A percentile compares a stretch with the other conserved stretches of the same genome.
These are phyloP conservation scores for Wickerhamiella australiensis DNA, from an alignment of 805 yeast species.

Conservation along the genomic window DNA sequence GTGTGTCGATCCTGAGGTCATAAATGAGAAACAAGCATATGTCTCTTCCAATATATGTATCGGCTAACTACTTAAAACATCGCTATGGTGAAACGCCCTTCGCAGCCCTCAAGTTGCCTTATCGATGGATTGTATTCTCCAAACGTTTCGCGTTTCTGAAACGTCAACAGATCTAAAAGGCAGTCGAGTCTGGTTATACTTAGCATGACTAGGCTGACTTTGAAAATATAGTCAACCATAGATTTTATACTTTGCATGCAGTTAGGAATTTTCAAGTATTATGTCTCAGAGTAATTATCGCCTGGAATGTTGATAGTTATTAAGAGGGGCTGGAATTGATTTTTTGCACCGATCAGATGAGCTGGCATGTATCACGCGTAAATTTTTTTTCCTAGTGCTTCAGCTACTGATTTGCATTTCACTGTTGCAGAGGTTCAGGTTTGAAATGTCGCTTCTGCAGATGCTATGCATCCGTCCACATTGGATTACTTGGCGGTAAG, in stretches of 20 bases:
- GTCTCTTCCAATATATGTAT: neutral
- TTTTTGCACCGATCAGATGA: neutral
- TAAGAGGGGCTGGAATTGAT: neutral
- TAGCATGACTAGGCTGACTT: neutral
- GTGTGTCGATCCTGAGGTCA: neutral
- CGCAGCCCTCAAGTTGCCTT: neutral
- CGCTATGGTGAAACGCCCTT: too few species aligned
- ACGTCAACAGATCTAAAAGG: neutral
- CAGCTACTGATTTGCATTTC: neutral
- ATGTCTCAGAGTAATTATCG: conserved; percentile 1
- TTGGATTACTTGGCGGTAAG: neutral
- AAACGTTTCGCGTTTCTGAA: neutral
- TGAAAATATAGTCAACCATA: neutral
- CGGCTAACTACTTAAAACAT: too few species aligned
- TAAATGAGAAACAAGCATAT: neutral
- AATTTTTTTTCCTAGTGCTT: neutral
- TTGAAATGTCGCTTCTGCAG: neutral
- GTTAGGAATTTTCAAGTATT: neutral
- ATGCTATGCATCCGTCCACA: neutral
- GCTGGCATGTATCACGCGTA: neutral
- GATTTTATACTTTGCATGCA: neutral
- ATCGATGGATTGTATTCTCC: neutral
- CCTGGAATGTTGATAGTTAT: neutral
- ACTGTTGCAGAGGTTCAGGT: neutral
- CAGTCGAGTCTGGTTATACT: neutral